Conservation (phyloP, 495 filamentous ascomycete species). For the Pyrenopolyporus hunteri region DNA sequence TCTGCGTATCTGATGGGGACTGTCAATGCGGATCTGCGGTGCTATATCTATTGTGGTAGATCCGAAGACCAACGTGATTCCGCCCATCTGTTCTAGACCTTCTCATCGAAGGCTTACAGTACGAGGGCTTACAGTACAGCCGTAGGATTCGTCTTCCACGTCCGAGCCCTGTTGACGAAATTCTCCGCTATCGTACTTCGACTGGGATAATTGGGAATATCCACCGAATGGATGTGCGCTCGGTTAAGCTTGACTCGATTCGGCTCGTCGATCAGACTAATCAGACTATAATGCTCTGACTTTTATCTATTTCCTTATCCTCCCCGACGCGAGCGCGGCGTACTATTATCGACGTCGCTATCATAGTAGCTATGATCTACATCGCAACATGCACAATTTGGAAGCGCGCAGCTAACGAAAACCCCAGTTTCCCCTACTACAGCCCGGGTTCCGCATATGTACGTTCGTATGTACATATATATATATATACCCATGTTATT, state of each 20-base stretch:
- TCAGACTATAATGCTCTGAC: conserved; percentile 36
- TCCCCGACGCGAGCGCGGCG: conserved; percentile 4
- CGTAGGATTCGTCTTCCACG: not conserved
- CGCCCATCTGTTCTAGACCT: conserved; percentile 41
- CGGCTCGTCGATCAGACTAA: conserved; percentile 27
- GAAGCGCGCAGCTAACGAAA: not conserved
- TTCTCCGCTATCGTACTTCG: conserved; percentile 23
- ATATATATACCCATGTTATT: too few species aligned
- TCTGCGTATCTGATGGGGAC: conserved; percentile 25
- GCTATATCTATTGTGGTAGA: conserved; percentile 34
- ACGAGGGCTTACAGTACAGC: too few species aligned
- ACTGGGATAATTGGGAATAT: conserved; percentile 2
- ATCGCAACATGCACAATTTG: conserved; percentile 8
- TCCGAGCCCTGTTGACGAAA: conserved; percentile 6
- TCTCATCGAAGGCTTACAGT: conserved; percentile 17
- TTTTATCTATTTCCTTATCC: not conserved
- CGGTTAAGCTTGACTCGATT: conserved; percentile 26
- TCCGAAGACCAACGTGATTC: conserved; percentile 36
- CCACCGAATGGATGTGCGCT: conserved; percentile 1
- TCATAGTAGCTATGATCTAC: conserved; percentile 3
- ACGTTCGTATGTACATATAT: too few species aligned
- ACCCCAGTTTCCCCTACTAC: not conserved
- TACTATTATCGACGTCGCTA: not conserved
- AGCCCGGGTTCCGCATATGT: too few species aligned
- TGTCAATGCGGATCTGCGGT: conserved; percentile 35